Percentiles rank a stretch among this genome's conserved stretches.
Conservation (phyloP, 2,329 filamentous ascomycete genomes). For the Pseudogymnoascus sp. region DNA sequence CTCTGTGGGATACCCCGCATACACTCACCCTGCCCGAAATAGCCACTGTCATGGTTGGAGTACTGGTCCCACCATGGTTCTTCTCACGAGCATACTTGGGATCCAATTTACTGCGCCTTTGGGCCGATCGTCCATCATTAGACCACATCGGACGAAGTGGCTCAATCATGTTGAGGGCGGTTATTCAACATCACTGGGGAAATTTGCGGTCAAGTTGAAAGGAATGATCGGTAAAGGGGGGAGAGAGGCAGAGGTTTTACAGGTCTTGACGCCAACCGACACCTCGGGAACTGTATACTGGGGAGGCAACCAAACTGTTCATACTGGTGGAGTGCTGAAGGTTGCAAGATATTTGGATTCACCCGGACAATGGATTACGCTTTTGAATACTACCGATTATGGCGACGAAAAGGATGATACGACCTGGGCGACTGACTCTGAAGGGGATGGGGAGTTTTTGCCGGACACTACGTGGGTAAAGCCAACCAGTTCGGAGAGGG, state of each 20-base stretch:
- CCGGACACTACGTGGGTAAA: background rate
- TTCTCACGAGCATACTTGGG: conserved; percentile 26
- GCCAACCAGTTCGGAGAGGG: background rate
- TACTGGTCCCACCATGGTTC: conserved; percentile 26
- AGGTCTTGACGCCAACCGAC: conserved; percentile 24
- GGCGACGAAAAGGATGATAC: background rate
- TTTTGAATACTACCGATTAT: background rate
- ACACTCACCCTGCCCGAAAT: conserved; percentile 29
- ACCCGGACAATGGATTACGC: background rate
- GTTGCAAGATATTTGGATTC: background rate
- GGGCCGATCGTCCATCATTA: conserved; percentile 27
- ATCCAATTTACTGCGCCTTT: conserved; percentile 21
- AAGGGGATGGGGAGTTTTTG: background rate
- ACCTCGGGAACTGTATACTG: conserved; percentile 24
- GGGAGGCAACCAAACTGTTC: conserved; percentile 16
- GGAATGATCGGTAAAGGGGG: conserved; percentile 13
- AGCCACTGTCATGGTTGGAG: conserved; percentile 33
- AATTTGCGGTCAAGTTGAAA: conserved; percentile 17
- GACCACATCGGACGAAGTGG: conserved; percentile 20
- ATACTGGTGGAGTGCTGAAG: background rate
- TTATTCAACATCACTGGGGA: conserved; percentile 19
- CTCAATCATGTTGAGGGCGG: conserved; percentile 19
- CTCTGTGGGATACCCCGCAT: conserved; percentile 31
- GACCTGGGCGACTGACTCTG: background rate
- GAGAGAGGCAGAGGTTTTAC: conserved; percentile 20